Percentiles rank a stretch among this genome's conserved stretches.
phyloP scores from a whole-genome alignment of 139 green algal species.

The Asterochloris sp. region DNA sequence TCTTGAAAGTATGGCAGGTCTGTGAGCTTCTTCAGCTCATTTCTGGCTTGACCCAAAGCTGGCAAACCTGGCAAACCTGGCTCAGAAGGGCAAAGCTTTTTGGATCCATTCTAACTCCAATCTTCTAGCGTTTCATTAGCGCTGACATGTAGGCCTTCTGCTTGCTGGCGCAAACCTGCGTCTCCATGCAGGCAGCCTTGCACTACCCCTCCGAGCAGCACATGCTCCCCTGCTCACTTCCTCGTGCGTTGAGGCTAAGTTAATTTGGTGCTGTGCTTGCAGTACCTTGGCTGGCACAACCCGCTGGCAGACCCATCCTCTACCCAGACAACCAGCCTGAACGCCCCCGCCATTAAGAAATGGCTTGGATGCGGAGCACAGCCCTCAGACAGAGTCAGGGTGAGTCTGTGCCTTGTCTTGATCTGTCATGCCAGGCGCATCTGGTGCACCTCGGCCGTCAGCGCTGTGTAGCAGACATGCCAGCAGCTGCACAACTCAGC shows the following conservation, averaged over 20 bases:
- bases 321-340: constrained; percentile 87
- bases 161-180: background rate
- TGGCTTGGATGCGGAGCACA: constrained; percentile 83
- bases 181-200: background rate
- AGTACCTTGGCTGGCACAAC: constrained; percentile 87
- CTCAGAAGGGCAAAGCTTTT: background rate
- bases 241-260: background rate
- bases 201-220: background rate
- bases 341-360: constrained; percentile 93
- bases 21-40: background rate
- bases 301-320: constrained; percentile 41
- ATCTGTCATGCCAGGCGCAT: constrained; percentile 1
- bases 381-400: constrained; percentile 81
- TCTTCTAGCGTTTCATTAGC: background rate
- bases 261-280: background rate
- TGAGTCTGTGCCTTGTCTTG: constrained; percentile 81
- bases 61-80: background rate
- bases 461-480: no score
- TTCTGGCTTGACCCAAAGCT: background rate
- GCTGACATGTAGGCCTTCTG: background rate
- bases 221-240: background rate
- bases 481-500: no score
- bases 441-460: no score
- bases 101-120: background rate
- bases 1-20: background rate